These are phyloP conservation scores for Pythium apleroticum DNA, from an alignment of 352 stramenopile genomes.

Conservation along the genomic window DNA sequence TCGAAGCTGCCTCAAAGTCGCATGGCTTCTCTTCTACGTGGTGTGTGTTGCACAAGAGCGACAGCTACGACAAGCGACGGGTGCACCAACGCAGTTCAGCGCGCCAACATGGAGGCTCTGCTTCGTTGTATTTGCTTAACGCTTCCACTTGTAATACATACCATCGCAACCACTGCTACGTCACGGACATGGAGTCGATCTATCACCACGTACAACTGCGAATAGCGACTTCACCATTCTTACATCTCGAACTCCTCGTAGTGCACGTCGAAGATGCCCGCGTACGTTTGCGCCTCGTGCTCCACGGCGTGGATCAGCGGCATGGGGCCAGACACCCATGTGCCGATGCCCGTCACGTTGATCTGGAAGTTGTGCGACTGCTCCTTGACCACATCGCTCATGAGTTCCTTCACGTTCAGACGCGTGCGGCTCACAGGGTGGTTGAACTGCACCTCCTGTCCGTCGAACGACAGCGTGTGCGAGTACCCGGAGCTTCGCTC, in stretches of 20 bases:
- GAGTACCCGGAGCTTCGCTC: slow-evolving; percentile 61
- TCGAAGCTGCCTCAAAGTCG: too few species aligned
- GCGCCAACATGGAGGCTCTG: too few species aligned
- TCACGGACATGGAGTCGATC: too few species aligned
- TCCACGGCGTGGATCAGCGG: slow-evolving; percentile 77
- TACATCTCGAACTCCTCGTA: slow-evolving; percentile 91
- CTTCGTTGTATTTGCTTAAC: too few species aligned
- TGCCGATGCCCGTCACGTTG: slow-evolving; percentile 78
- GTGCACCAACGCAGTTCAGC: too few species aligned
- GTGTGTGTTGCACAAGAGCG: too few species aligned
- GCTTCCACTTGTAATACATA: too few species aligned
- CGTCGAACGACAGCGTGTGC: slow-evolving; percentile 78
- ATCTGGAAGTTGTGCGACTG: slow-evolving; percentile 84
- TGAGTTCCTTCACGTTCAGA: slow-evolving; percentile 75
- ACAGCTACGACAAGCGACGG: too few species aligned
- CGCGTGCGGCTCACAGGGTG: slow-evolving; percentile 68
- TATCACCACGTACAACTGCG: too few species aligned
- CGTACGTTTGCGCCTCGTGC: slow-evolving; percentile 69
- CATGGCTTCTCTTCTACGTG: too few species aligned
- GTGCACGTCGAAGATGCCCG: slow-evolving; percentile 87
- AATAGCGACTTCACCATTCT: slow-evolving; percentile 7
- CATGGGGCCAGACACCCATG: slow-evolving; percentile 84
- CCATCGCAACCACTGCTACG: too few species aligned
- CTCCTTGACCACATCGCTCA: slow-evolving; percentile 81
- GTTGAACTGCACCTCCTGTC: slow-evolving; percentile 73